Base-by-base conservation (phyloP, 306 rosid species). In the Glycine tomentella region DNA sequence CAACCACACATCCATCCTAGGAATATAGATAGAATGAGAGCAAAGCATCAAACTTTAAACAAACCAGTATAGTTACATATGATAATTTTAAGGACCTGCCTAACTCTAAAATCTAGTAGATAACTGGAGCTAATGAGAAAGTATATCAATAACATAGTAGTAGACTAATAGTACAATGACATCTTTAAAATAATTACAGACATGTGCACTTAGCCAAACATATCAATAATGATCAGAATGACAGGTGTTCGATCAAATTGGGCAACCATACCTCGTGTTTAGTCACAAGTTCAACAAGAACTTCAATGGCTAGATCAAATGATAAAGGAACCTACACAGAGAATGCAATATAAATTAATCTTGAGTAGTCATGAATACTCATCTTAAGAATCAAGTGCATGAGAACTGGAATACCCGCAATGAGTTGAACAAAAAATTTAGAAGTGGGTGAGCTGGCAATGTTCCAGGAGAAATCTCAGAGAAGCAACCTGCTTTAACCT, bases 401-500 rank as follows among this genome's bases (percentile, higher is more conserved):
- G 56, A 33, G 62, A 71, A 72, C 74, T 69, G 20, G 50, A 85
- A 76, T 89, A 89, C 98, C 96, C 90, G 98, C 80, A 95, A 80
- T 56, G 98, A 95, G 85, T 83, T 90, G 82, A 95, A 93, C 45
- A 92, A 84, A 86, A 95, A 90, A 86, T 89, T 89, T 40, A 95
- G 92, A 88, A 95, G 90, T 9, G 97, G 97, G 80, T 95, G 98
- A 10, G 92, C 85, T 13, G 95, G 90, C 85, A 95, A 81, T 76
- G 92, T 88, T 79, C 88, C 95, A 8, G 82, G 90, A 67, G 94
- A 94, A 85, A 92, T 89, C 88, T 94, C 97, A 0, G 97, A 89
- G 92, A 94, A 94, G 86, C 98, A 92, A 59, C 98, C 98, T 68
- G 94, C 97, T 84, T 93, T 94, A 75, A 94, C 93, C 98, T 94